Base-by-base conservation (phyloP, 495 filamentous ascomycete genomes). In the Aspergillus baeticus region DNA sequence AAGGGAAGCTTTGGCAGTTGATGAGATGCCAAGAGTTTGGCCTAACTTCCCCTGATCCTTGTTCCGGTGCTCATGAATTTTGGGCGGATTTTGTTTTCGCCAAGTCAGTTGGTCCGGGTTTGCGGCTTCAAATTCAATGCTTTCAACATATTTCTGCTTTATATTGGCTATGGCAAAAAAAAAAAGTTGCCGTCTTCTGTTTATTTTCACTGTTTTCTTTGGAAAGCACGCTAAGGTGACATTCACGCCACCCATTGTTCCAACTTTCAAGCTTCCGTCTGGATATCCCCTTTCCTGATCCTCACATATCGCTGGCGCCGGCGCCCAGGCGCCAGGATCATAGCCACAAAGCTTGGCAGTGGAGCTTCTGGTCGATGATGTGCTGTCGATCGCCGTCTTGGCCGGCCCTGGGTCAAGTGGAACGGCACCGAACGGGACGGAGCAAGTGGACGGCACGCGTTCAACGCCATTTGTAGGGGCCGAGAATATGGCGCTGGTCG, bases 381-480 rank as follows among this genome's bases (percentile, higher is more conserved):
- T 54, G 46, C 37, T 52, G 69, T 71, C 64, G 71, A 74, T 74
- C 71, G 59, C 51, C 33, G 48, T 61, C 67, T 74, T 74, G 71
- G 67, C 71, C 54, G 15, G 37, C 33, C 34, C 26, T 46, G 39
- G 36, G 36, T 29, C 5, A 26, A 45, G 17, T 31, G 17, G 10
- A 48, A 36, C 41, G 15, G 35, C 21, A 26, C 56, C 37, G 36
- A 31, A 36, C 11, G 42, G 39, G 42, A 38, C 47, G 33, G 33
- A 50, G 23, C 20, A 37, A 14, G 7, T 26, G 36, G 44, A 23
- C 42, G 23, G 54, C 58, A 55, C 65, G 65, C 58, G 62, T 67
- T 67, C 58, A 54, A 51, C 48, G 48, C 15, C 20, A 44, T 54
- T 46, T 17, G 23, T 29, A 54, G 33, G 34, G 34, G 47, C 20